A percentile compares a stretch with the other conserved stretches of the same genome.
phyloP scores from a whole-genome alignment of 1,284 basidiomycete genomes.

The Moesziomyces sp. region DNA sequence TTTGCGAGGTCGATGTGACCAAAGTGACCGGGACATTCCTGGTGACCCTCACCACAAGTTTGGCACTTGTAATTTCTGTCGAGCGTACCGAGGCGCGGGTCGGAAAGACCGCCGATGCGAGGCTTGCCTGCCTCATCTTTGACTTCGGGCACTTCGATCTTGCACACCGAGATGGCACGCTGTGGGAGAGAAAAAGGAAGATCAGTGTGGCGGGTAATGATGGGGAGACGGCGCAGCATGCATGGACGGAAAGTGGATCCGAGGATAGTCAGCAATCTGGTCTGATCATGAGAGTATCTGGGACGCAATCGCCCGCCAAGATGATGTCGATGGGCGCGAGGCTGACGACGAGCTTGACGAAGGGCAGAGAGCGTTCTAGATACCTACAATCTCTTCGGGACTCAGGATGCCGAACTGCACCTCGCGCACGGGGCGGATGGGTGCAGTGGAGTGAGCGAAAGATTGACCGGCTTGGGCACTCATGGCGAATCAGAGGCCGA shows the following conservation, averaged over 20 bases:
- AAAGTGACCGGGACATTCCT: constrained; percentile 86
- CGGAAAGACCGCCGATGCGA: constrained; percentile 92
- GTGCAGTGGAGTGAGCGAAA: constrained; percentile 86
- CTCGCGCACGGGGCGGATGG: constrained; percentile 83
- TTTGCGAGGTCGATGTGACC: constrained; percentile 97
- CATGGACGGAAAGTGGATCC: not conserved
- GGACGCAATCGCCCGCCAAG: not conserved
- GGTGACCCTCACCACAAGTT: constrained; percentile 85
- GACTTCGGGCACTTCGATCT: constrained; percentile 97
- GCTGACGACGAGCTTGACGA: constrained; percentile 1
- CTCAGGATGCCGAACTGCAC: constrained; percentile 99
- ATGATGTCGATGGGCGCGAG: too few relatives aligned
- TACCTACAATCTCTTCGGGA: constrained; percentile 88
- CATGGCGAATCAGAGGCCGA: constrained; percentile 24
- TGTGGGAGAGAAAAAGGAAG: constrained; percentile 13
- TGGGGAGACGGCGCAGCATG: not conserved
- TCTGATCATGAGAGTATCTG: not conserved
- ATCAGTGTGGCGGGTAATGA: not conserved
- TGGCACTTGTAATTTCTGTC: constrained; percentile 99
- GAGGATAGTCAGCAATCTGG: not conserved
- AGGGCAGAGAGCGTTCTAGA: constrained; percentile 13
- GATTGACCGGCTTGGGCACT: constrained; percentile 56
- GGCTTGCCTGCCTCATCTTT: constrained; percentile 90
- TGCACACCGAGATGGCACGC: constrained; percentile 98
- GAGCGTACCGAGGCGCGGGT: constrained; percentile 96